These are phyloP conservation scores for Umbelopsis sp. DNA, from an alignment of 192 early-diverging fungal genomes.

Conservation along the genomic window DNA sequence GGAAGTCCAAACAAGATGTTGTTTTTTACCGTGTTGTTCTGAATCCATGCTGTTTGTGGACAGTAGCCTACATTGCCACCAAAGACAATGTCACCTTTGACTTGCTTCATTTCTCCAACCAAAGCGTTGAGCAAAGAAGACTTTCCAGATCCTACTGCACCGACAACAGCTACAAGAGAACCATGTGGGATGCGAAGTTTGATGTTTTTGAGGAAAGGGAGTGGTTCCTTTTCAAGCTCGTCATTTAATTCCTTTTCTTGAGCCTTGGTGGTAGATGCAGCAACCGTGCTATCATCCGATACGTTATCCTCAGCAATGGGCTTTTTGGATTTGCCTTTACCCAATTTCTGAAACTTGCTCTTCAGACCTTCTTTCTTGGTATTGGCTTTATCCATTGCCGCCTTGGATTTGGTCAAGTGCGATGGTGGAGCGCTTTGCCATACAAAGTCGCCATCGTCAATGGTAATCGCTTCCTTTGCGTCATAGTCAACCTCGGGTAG, in stretches of 20 bases:
- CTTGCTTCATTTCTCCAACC: conserved; percentile 78
- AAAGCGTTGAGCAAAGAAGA: conserved; percentile 82
- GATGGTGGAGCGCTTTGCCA: conserved; percentile 63
- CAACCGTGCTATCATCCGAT: conserved; percentile 17
- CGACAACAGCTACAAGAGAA: conserved; percentile 78
- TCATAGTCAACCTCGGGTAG: conserved; percentile 45
- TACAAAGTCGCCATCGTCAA: conserved; percentile 63
- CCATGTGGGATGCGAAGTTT: conserved; percentile 41
- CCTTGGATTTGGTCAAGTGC: conserved; percentile 22
- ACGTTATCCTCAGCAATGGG: conserved; percentile 12
- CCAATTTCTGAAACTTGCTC: background rate
- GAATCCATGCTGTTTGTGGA: conserved; percentile 89
- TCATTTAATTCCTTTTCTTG: background rate
- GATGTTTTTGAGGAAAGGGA: conserved; percentile 45
- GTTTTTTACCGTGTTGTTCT: conserved; percentile 70
- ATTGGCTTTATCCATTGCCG: conserved; percentile 39
- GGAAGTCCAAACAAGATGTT: conserved; percentile 75
- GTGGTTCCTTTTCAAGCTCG: conserved; percentile 25
- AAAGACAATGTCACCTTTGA: conserved; percentile 58
- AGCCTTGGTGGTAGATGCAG: background rate
- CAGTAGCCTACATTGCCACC: conserved; percentile 75
- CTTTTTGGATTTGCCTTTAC: conserved; percentile 20
- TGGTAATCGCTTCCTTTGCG: conserved; percentile 52
- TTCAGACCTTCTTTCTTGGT: conserved; percentile 40
- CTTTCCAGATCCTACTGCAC: conserved; percentile 84